Evolutionary conservation across 192 early-diverging fungal species (phyloP).

Genomic region (Podila horticola): DNA sequence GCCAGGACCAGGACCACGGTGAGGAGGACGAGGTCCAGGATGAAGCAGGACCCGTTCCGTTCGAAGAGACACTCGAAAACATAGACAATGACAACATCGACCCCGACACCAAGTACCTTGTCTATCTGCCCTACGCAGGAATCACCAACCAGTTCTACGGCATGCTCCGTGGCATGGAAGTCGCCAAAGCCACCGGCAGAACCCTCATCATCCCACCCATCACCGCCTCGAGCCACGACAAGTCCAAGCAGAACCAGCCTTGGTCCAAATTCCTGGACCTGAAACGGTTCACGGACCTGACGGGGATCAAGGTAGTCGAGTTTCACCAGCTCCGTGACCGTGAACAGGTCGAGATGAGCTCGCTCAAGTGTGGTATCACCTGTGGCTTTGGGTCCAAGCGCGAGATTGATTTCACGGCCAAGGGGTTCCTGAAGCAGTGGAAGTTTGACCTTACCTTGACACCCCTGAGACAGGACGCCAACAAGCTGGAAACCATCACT

Average conservation of each 20-base stretch:
- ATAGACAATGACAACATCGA: background rate
- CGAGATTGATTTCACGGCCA: conserved; percentile 48
- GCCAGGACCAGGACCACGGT: background rate
- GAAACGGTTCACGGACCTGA: conserved; percentile 17
- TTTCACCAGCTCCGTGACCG: conserved; percentile 34
- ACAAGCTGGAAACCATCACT: conserved; percentile 22
- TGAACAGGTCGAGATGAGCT: conserved; percentile 22
- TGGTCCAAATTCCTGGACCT: conserved; percentile 48
- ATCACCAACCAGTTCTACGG: conserved; percentile 53
- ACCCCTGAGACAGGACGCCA: conserved; percentile 7
- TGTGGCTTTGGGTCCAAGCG: conserved; percentile 47
- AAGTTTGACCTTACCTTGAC: conserved; percentile 26
- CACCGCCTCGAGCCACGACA: conserved; percentile 47
- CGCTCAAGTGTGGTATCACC: conserved; percentile 43
- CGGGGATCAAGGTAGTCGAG: conserved; percentile 32
- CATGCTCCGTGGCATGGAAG: conserved; percentile 49
- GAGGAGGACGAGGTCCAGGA: background rate
- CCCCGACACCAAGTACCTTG: conserved; percentile 27
- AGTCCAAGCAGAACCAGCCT: conserved; percentile 50
- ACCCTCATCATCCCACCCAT: conserved; percentile 52
- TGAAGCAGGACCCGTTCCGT: background rate
- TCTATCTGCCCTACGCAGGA: conserved; percentile 48
- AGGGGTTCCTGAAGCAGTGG: conserved; percentile 48
- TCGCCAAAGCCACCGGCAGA: conserved; percentile 28
- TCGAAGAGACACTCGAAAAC: conserved; percentile 29